Conservation (phyloP, 352 stramenopile species). For the Pythium coloratum region DNA sequence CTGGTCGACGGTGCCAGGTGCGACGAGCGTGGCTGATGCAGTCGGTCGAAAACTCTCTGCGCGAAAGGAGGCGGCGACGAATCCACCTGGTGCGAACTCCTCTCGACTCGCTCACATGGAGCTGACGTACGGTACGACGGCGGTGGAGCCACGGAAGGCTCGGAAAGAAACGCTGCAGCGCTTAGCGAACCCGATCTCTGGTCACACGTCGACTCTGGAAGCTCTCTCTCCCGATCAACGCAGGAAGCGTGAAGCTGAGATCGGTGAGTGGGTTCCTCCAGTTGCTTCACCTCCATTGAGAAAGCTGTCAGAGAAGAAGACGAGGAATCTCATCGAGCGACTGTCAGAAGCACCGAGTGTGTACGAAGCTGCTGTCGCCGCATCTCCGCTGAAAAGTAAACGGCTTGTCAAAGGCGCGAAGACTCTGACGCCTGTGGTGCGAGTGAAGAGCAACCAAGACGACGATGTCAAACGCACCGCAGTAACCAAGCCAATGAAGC, state of each 20-base stretch:
- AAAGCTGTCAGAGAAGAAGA: slow-evolving; percentile 15
- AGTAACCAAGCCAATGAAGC: background rate
- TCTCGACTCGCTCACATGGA: slow-evolving; percentile 59
- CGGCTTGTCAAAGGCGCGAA: slow-evolving; percentile 16
- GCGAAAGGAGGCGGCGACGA: slow-evolving; percentile 6
- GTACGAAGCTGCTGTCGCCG: slow-evolving; percentile 20
- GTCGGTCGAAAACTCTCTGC: slow-evolving; percentile 8
- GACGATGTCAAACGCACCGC: background rate
- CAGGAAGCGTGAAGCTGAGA: slow-evolving; percentile 45
- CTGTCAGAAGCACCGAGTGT: slow-evolving; percentile 14
- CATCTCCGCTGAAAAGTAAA: background rate
- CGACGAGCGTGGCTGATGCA: background rate
- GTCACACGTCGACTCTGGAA: slow-evolving; percentile 62
- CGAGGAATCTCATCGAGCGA: slow-evolving; percentile 21
- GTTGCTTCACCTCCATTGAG: background rate
- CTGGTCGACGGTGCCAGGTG: background rate
- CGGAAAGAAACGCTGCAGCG: slow-evolving; percentile 61
- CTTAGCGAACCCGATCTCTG: slow-evolving; percentile 69
- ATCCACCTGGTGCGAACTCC: background rate
- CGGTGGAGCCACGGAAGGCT: slow-evolving; percentile 40
- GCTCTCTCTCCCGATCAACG: slow-evolving; percentile 58
- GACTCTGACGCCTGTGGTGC: background rate
- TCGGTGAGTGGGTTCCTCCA: slow-evolving; percentile 8
- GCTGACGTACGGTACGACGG: slow-evolving; percentile 59
- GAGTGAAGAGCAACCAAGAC: slow-evolving; percentile 14